These are phyloP conservation scores for Paraphoma chrysanthemicola DNA, from an alignment of 2,329 filamentous ascomycete species.

Conservation along the genomic window DNA sequence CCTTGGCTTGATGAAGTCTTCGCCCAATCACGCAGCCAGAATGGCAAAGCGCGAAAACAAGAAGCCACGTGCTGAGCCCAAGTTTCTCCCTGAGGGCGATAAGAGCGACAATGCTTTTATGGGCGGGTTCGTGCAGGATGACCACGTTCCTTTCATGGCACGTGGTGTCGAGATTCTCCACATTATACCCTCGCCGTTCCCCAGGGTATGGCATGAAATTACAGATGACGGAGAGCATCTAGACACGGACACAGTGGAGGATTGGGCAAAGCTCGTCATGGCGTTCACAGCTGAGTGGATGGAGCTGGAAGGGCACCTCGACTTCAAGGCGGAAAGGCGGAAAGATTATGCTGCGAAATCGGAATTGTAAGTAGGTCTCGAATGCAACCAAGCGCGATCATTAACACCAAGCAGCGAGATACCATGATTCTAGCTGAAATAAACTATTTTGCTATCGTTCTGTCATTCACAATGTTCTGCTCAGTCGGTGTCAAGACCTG, in stretches of 20 bases:
- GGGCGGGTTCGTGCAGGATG: slow-evolving; percentile 74
- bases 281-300: slow-evolving; percentile 94
- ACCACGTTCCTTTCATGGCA: slow-evolving; percentile 89
- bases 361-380: slow-evolving; percentile 45
- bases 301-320: slow-evolving; percentile 60
- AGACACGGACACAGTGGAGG: slow-evolving; percentile 79
- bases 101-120: slow-evolving; percentile 63
- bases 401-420: slow-evolving; percentile 40
- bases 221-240: slow-evolving; percentile 86
- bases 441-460: not conserved
- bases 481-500: not conserved
- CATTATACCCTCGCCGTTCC: slow-evolving; percentile 85
- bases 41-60: slow-evolving; percentile 37
- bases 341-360: slow-evolving; percentile 32
- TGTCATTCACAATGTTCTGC: slow-evolving; percentile 1
- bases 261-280: slow-evolving; percentile 86
- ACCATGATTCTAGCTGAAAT: slow-evolving; percentile 29
- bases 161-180: slow-evolving; percentile 92
- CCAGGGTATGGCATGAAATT: slow-evolving; percentile 84
- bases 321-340: slow-evolving; percentile 27
- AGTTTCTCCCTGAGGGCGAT: slow-evolving; percentile 66
- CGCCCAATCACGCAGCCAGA: slow-evolving; percentile 58
- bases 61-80: slow-evolving; percentile 39
- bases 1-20: slow-evolving; percentile 71
- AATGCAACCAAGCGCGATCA: slow-evolving; percentile 6